A percentile compares a stretch with the other conserved stretches of the same genome.
Evolutionary conservation across 2,329 filamentous ascomycete species (phyloP).

Genomic region (Paracoccidioides lutzii): DNA sequence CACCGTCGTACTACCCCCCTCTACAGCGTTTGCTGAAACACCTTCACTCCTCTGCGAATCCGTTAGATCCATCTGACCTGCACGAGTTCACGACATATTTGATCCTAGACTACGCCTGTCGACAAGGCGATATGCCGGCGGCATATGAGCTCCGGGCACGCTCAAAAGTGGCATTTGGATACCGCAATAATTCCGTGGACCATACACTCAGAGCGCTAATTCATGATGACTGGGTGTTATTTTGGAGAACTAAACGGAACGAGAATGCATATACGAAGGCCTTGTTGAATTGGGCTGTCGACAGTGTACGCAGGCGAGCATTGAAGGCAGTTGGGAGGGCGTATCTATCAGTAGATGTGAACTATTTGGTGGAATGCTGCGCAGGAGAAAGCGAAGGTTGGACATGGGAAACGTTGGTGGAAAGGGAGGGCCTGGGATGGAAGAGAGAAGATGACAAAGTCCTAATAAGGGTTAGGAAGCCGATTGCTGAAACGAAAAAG

Average conservation of each 20-base stretch:
- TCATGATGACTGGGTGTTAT: constrained; percentile 70
- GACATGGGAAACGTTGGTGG: constrained; percentile 58
- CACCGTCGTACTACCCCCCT: constrained; percentile 81
- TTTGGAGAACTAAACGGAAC: constrained; percentile 55
- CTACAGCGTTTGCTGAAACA: constrained; percentile 62
- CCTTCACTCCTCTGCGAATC: constrained; percentile 52
- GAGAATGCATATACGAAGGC: constrained; percentile 71
- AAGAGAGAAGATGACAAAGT: constrained; percentile 59
- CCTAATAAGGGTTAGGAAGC: constrained; percentile 47
- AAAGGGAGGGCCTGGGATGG: constrained; percentile 70
- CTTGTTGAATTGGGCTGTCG: constrained; percentile 70
- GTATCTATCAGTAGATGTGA: constrained; percentile 66
- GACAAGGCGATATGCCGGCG: constrained; percentile 58
- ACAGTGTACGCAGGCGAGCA: constrained; percentile 58
- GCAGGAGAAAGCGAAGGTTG: constrained; percentile 30
- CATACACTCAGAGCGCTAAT: constrained; percentile 56
- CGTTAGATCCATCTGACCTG: constrained; percentile 58
- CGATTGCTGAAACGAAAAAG: neutral
- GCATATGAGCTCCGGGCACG: constrained; percentile 54
- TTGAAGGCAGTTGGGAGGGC: constrained; percentile 76
- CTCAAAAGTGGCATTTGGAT: constrained; percentile 37
- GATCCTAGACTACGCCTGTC: constrained; percentile 78
- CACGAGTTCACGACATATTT: constrained; percentile 70
- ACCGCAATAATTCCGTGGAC: constrained; percentile 57
- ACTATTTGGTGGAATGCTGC: constrained; percentile 48